These are phyloP conservation scores for Colletotrichum ledebouriae DNA, from an alignment of 2,329 filamentous ascomycete species.

Conservation along the genomic window DNA sequence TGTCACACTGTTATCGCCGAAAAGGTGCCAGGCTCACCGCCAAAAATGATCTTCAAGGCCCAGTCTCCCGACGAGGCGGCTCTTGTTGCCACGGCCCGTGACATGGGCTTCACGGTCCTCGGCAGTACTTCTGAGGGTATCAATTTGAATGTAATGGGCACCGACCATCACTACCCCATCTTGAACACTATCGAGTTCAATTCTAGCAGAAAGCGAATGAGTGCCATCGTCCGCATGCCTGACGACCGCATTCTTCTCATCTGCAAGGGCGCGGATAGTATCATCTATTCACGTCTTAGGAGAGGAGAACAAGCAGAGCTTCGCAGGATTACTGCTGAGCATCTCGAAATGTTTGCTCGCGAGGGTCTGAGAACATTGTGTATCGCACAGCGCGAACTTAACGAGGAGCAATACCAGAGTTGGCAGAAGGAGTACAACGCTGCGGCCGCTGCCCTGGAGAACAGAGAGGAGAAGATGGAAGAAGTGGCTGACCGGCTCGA, in stretches of 20 bases:
- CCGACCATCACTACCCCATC: slow-evolving; percentile 86
- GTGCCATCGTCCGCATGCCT: slow-evolving; percentile 94
- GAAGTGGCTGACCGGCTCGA: slow-evolving; percentile 91
- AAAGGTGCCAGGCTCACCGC: slow-evolving; percentile 87
- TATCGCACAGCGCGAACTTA: slow-evolving; percentile 85
- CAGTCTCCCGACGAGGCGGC: slow-evolving; percentile 98
- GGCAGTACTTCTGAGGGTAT: slow-evolving; percentile 85
- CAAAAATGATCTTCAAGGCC: slow-evolving; percentile 93
- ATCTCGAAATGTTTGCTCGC: slow-evolving; percentile 95
- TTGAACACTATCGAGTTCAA: slow-evolving; percentile 98
- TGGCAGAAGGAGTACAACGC: slow-evolving; percentile 92
- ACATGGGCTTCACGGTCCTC: slow-evolving; percentile 94
- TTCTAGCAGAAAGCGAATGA: slow-evolving; percentile 97
- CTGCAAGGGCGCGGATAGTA: slow-evolving; percentile 97
- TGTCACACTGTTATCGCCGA: slow-evolving; percentile 98
- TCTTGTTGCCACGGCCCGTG: slow-evolving; percentile 91
- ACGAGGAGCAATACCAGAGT: slow-evolving; percentile 83
- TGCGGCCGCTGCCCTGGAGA: slow-evolving; percentile 84
- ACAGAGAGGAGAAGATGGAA: slow-evolving; percentile 94
- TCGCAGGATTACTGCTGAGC: slow-evolving; percentile 86
- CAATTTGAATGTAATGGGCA: slow-evolving; percentile 86
- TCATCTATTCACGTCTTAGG: slow-evolving; percentile 93
- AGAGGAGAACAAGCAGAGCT: slow-evolving; percentile 88
- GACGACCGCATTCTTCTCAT: slow-evolving; percentile 90
- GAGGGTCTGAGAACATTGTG: slow-evolving; percentile 96